Evolutionary conservation across 2,329 filamentous ascomycete species (phyloP), one percentile per base, ranked within the genome.

Genomic region (Xylariomycetidae sp.): DNA sequence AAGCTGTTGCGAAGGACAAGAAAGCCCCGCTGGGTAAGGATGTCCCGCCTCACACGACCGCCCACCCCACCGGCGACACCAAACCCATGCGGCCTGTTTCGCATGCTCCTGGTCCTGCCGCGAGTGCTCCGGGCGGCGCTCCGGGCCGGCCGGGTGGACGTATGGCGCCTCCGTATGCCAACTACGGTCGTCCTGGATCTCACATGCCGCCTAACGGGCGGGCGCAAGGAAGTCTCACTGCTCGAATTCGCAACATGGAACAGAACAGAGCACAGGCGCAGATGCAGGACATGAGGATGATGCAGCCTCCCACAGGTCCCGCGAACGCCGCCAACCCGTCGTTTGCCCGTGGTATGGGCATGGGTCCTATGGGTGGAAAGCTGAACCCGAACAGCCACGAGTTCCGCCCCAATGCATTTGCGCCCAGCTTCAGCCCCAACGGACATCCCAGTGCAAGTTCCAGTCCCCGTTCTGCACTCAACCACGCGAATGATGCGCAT

Each of bases 401-500:
- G 51, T 96, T 95, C 62, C 80, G 83, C 44, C 92, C 90, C 13
- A 93, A 82, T 49, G 80, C 85, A 4, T 82, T 82, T 41, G 88
- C 89, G 1, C 74, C 76, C 27, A 71, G 82, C 2, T 96, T 98
- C 61, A 90, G 80, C 46, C 90, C 85, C 5, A 85, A 64, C 30
- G 67, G 70, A 16, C 67, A 70, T 29, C 65, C 69, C n/a, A 85
- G 82, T 53, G 70, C 75, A 29, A 71, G 76, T 22, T 86, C 85
- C 3, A 93, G 84, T 52, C 85, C 87, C 19, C 72, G 74, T 20
- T 76, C 81, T 2, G 65, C 65, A 44, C 70, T 71, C 46, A 82
- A 72, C 51, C 62, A 70, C 32, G 56, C 59, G 13, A 50, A 61
- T 20, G 64, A 56, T n/a, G 32, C 48, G 18, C 49, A 51, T 15